Evolutionary conservation across 1,139 yeast genomes (phyloP).

Genomic region (Suhomyces bokatorum): DNA sequence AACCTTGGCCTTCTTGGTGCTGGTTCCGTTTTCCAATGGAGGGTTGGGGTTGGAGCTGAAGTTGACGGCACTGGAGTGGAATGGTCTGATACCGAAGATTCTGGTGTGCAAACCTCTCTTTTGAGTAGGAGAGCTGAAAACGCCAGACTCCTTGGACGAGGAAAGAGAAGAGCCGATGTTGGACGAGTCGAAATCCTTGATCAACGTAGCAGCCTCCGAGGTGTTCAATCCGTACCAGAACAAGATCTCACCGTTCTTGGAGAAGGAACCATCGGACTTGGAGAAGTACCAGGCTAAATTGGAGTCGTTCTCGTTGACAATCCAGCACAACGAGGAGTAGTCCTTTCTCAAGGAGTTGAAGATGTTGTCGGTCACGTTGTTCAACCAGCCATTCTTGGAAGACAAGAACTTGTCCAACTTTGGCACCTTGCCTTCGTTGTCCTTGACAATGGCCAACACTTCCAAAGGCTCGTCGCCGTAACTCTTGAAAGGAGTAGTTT

Average conservation of each 20-base stretch:
- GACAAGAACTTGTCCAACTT: conserved; percentile 84
- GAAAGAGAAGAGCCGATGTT: conserved; percentile 40
- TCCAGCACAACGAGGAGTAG: conserved; percentile 76
- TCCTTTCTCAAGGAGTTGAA: conserved; percentile 82
- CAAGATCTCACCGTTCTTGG: conserved; percentile 83
- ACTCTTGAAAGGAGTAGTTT: conserved; percentile 63
- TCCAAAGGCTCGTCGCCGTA: conserved; percentile 97
- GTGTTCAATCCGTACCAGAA: conserved; percentile 93
- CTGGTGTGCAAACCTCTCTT: conserved; percentile 41
- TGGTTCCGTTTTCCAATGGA: conserved; percentile 63
- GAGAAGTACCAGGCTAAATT: conserved; percentile 91
- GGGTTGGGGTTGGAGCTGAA: conserved; percentile 64
- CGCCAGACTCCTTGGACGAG: conserved; percentile 43
- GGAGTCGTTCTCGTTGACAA: conserved; percentile 85
- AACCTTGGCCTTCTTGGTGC: conserved; percentile 63
- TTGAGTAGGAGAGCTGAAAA: conserved; percentile 39
- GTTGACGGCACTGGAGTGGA: conserved; percentile 26
- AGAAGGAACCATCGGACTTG: conserved; percentile 91
- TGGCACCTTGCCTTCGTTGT: conserved; percentile 51
- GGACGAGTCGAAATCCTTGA: conserved; percentile 58
- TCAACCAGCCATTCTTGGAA: conserved; percentile 92
- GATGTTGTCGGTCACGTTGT: conserved; percentile 93
- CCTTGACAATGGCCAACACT: conserved; percentile 81
- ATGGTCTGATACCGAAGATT: conserved; percentile 24
- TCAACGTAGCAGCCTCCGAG: conserved; percentile 61